Conservation (phyloP, 495 filamentous ascomycete genomes). For the Lophiotrema nucula region DNA sequence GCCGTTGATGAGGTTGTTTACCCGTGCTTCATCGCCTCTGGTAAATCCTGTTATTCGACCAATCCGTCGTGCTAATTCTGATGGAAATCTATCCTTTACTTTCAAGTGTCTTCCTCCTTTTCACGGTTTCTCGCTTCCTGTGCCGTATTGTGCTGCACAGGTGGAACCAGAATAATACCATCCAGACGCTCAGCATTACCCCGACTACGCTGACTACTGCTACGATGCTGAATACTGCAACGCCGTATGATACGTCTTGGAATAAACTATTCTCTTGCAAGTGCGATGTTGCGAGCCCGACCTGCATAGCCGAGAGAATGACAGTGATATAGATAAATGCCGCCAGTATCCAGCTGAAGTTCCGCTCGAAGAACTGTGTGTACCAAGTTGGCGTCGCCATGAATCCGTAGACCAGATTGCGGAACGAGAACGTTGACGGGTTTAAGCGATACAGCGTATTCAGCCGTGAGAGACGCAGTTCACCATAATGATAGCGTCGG, state of each 20-base stretch:
- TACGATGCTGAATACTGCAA: conserved; percentile 1
- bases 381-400: conserved; percentile 8
- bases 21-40: too few relatives aligned
- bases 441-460: conserved; percentile 23
- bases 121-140: conserved; percentile 1
- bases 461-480: conserved; percentile 28
- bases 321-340: conserved; percentile 6
- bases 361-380: conserved; percentile 9
- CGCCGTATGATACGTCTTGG: conserved; percentile 5
- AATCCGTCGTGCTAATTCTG: too few relatives aligned
- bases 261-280: conserved; percentile 12
- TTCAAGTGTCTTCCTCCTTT: not conserved
- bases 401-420: conserved; percentile 7
- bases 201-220: not conserved
- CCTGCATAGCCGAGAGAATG: conserved; percentile 12
- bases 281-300: conserved; percentile 8
- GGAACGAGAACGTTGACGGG: conserved; percentile 1
- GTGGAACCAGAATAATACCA: conserved; percentile 4
- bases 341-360: conserved; percentile 17
- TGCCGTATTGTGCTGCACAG: not conserved
- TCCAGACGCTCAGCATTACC: conserved; percentile 2
- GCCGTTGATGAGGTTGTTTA: too few relatives aligned
- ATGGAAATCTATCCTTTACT: too few relatives aligned
- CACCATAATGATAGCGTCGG: conserved; percentile 33
- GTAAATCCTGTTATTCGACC: too few relatives aligned